Percentiles rank a stretch among this genome's conserved stretches.
Evolutionary conservation across 192 early-diverging fungal genomes (phyloP).

Genomic region (Mortierella claussenii): DNA sequence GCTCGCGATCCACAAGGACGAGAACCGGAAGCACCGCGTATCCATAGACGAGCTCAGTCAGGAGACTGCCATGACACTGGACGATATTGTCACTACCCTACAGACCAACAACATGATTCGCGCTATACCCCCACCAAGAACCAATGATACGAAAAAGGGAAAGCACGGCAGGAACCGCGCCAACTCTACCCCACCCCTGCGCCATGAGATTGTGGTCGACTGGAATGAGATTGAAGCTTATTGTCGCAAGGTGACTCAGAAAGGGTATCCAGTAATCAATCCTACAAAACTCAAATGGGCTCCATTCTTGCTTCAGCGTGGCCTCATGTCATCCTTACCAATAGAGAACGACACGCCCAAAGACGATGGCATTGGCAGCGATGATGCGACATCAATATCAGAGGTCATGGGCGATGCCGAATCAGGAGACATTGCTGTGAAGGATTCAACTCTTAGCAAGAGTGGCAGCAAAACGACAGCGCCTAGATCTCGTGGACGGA

Average conservation of each 20-base stretch:
- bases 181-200: conserved; percentile 23
- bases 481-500: conserved; percentile 4
- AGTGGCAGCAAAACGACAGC: background rate
- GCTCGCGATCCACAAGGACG: conserved; percentile 48
- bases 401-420: too few species aligned
- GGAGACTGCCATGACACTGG: conserved; percentile 78
- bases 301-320: conserved; percentile 69
- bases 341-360: conserved; percentile 1
- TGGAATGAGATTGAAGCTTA: conserved; percentile 56
- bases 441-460: background rate
- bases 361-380: conserved; percentile 9
- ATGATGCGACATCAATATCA: background rate
- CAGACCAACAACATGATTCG: conserved; percentile 64
- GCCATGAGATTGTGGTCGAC: conserved; percentile 65
- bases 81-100: conserved; percentile 86
- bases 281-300: conserved; percentile 75
- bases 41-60: conserved; percentile 67
- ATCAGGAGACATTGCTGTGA: background rate
- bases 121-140: conserved; percentile 38
- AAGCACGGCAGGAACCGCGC: conserved; percentile 24
- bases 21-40: conserved; percentile 30
- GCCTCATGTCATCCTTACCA: conserved; percentile 18
- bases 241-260: conserved; percentile 55
- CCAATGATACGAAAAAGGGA: conserved; percentile 31
- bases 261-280: conserved; percentile 64